Conservation (phyloP, 441 rosid species). For the Brassica hybrid region DNA sequence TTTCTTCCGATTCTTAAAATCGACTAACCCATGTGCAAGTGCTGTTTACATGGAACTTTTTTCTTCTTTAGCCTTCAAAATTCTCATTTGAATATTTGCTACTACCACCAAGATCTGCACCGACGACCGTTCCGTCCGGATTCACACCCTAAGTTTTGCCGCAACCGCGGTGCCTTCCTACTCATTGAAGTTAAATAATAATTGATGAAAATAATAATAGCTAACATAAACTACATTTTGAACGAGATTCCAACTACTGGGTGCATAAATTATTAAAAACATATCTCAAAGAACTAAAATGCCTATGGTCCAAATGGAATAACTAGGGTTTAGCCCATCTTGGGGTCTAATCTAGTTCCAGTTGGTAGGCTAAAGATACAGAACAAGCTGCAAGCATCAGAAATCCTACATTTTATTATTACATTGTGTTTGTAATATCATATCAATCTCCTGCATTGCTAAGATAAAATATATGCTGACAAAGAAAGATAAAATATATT, state of each 20-base stretch:
- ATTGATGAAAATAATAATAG: too few species aligned
- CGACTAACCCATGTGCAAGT: too few species aligned
- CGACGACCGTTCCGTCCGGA: too few species aligned
- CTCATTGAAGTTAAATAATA: too few species aligned
- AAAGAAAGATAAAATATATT: background rate
- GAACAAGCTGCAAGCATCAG: conserved; percentile 30
- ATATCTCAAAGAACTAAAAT: conserved; percentile 5
- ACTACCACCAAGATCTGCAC: too few species aligned
- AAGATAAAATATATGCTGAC: background rate
- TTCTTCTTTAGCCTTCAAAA: too few species aligned
- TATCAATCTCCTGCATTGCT: background rate
- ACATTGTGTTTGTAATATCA: background rate
- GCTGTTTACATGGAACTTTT: too few species aligned
- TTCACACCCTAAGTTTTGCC: too few species aligned
- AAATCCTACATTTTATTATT: conserved; percentile 4
- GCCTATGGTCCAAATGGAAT: conserved; percentile 22
- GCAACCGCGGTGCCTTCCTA: too few species aligned
- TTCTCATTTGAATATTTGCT: too few species aligned
- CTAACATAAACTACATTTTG: background rate
- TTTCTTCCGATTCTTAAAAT: too few species aligned
- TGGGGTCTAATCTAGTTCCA: conserved; percentile 33
- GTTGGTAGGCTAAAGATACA: conserved; percentile 28
- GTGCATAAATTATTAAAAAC: background rate
- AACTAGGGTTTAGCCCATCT: conserved; percentile 25
- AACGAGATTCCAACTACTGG: conserved; percentile 24